Percentiles rank a stretch among this genome's conserved stretches.
phyloP scores from a whole-genome alignment of 2,329 filamentous ascomycete species.

The Fusarium euwallaceae region DNA sequence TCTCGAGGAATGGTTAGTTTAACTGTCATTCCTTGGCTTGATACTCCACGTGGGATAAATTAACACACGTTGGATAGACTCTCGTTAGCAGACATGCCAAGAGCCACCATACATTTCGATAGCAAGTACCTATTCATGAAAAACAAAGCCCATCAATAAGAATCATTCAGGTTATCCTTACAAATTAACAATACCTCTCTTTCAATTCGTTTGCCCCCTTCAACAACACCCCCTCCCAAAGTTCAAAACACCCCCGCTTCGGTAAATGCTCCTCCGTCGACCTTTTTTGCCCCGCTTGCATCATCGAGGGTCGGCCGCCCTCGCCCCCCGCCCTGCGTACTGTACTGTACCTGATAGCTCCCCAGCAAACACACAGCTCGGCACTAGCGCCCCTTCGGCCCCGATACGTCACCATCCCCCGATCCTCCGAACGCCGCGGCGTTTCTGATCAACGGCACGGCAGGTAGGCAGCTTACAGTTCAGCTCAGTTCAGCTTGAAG shows the following conservation, averaged over 20 bases:
- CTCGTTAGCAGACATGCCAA: neutral
- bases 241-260: constrained; percentile 30
- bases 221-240: neutral
- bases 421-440: neutral
- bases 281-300: constrained; percentile 27
- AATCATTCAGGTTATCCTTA: neutral
- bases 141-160: neutral
- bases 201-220: neutral
- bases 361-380: neutral
- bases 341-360: neutral
- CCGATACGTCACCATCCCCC: constrained; percentile 29
- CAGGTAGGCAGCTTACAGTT: neutral
- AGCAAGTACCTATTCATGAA: neutral
- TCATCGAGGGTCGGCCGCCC: constrained; percentile 5
- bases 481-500: neutral
- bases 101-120: neutral
- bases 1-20: neutral
- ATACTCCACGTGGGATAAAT: neutral
- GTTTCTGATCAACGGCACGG: constrained; percentile 8
- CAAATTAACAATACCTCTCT: neutral
- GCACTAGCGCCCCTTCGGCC: neutral
- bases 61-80: neutral
- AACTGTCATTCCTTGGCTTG: neutral
- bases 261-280: constrained; percentile 34
- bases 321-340: neutral